Evolutionary conservation across 2,329 filamentous ascomycete species (phyloP).

Genomic region (Thermothelomyces thermophilus): DNA sequence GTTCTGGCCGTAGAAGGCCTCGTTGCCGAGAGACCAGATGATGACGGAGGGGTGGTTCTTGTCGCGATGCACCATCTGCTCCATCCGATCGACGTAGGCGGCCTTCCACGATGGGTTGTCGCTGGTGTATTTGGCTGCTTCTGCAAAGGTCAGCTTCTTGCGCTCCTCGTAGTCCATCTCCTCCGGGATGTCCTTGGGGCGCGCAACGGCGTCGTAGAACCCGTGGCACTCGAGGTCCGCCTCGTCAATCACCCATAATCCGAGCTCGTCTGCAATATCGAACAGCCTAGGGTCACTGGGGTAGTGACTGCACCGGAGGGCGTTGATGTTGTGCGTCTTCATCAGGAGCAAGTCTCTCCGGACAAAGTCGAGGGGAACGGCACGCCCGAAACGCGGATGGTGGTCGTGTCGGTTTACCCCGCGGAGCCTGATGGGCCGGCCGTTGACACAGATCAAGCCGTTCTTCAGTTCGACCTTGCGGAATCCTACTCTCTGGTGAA

Average conservation of each 20-base stretch:
- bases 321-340: constrained; percentile 67
- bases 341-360: constrained; percentile 57
- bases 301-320: constrained; percentile 62
- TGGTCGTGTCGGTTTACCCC: constrained; percentile 67
- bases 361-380: constrained; percentile 57
- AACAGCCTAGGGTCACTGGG: constrained; percentile 55
- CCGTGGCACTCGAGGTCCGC: constrained; percentile 49
- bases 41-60: constrained; percentile 66
- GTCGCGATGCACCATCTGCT: constrained; percentile 59
- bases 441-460: constrained; percentile 57
- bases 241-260: constrained; percentile 53
- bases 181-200: constrained; percentile 47
- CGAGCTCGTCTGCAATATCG: constrained; percentile 58
- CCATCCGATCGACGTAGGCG: constrained; percentile 62
- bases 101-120: constrained; percentile 55
- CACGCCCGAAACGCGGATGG: constrained; percentile 55
- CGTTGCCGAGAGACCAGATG: constrained; percentile 68
- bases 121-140: constrained; percentile 52
- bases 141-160: constrained; percentile 47
- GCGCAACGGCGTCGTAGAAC: constrained; percentile 44
- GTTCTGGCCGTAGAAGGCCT: constrained; percentile 65
- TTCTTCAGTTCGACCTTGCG: constrained; percentile 56
- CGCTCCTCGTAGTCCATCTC: constrained; percentile 54
- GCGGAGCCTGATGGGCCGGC: constrained; percentile 51
- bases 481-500: constrained; percentile 55